These are phyloP conservation scores for Melampsora larici-populina DNA, from an alignment of 1,284 basidiomycete genomes.

Conservation along the genomic window DNA sequence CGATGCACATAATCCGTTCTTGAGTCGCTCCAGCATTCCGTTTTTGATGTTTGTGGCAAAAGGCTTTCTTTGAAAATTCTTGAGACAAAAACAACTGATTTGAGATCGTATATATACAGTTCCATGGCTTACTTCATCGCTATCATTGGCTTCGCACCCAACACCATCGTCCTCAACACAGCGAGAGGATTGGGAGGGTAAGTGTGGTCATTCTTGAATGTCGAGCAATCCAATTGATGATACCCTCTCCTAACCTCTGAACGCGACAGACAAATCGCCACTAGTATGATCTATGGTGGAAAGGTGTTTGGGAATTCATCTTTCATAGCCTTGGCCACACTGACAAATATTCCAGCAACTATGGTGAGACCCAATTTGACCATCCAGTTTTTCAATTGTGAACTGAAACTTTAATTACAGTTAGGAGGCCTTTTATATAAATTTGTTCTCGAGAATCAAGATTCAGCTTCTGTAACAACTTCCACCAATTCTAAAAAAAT, in stretches of 20 bases:
- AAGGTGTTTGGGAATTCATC: neutral
- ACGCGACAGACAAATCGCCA: neutral
- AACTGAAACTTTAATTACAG: neutral
- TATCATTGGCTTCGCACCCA: neutral
- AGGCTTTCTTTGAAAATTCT: too few relatives aligned
- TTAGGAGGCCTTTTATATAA: neutral
- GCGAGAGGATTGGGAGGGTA: neutral
- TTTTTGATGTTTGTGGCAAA: neutral
- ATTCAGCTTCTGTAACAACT: too few relatives aligned
- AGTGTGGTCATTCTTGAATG: neutral
- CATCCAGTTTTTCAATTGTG: neutral
- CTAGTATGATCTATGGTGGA: slow-evolving; percentile 2
- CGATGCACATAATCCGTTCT: neutral
- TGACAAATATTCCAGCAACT: neutral
- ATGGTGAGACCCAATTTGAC: neutral
- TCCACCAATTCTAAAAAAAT: too few relatives aligned
- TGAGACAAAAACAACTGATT: too few relatives aligned
- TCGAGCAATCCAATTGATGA: too few relatives aligned
- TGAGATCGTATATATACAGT: neutral
- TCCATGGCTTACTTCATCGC: neutral
- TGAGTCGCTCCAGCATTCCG: neutral
- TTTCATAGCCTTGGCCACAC: neutral
- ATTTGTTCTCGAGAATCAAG: neutral
- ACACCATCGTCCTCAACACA: neutral
- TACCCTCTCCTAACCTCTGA: too few relatives aligned